These are phyloP conservation scores for Schizochytrium sp. DNA, from an alignment of 108 stramenopile genomes.

Conservation along the genomic window DNA sequence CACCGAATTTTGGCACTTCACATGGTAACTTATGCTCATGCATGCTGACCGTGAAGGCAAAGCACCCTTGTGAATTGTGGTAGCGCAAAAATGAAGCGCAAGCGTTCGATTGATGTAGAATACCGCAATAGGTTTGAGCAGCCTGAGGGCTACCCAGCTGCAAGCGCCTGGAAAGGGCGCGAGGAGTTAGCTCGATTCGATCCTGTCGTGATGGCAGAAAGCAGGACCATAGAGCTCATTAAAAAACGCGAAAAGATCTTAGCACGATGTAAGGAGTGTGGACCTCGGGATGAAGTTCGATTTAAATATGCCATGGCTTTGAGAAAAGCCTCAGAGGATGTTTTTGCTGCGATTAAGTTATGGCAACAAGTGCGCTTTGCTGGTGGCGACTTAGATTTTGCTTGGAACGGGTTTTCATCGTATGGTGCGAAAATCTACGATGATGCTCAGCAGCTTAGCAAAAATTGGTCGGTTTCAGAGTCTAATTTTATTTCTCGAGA, in stretches of 20 bases:
- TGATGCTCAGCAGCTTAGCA: background rate
- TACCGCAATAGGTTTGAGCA: background rate
- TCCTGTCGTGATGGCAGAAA: slow-evolving; percentile 11
- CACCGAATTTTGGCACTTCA: no score
- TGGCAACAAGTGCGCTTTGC: slow-evolving; percentile 14
- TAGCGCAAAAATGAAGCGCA: background rate
- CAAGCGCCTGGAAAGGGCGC: background rate
- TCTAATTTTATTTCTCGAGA: background rate
- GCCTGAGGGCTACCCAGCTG: background rate
- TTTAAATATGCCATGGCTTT: slow-evolving; percentile 9
- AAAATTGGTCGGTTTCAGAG: background rate
- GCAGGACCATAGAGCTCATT: background rate
- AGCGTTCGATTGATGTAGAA: background rate
- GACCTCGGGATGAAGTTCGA: background rate
- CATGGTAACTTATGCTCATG: no score
- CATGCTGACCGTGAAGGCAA: no score
- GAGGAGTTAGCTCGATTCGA: background rate
- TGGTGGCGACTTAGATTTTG: slow-evolving; percentile 22
- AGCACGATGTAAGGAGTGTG: background rate
- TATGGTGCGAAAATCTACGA: background rate
- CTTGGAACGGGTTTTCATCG: background rate
- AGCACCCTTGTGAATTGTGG: no score
- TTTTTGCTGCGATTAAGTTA: slow-evolving; percentile 14
- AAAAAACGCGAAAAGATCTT: background rate
- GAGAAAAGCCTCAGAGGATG: background rate